These are phyloP conservation scores for Gelatoporia subvermispora DNA, from an alignment of 768 basidiomycete species.

Conservation along the genomic window DNA sequence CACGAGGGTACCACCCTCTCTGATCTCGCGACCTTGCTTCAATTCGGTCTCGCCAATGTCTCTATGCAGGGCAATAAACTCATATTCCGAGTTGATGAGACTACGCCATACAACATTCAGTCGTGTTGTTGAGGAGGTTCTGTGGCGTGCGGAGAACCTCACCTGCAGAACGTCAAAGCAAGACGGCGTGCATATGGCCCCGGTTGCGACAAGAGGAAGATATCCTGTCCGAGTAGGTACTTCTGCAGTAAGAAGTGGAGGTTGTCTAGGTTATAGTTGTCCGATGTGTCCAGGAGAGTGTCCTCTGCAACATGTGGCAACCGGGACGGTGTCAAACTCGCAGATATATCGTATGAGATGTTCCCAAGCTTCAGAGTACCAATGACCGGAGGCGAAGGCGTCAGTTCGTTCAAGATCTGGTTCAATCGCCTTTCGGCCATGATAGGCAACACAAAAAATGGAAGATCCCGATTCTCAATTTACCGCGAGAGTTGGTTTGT, in stretches of 20 bases:
- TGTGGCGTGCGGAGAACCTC: neutral
- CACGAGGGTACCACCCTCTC: conserved; percentile 54
- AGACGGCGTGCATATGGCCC: conserved; percentile 62
- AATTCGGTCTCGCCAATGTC: conserved; percentile 72
- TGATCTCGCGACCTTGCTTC: conserved; percentile 66
- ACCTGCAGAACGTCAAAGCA: conserved; percentile 63
- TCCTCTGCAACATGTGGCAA: conserved; percentile 36
- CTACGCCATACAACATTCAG: neutral
- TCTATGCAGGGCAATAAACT: conserved; percentile 61
- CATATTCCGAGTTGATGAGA: conserved; percentile 62
- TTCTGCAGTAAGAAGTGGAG: conserved; percentile 67
- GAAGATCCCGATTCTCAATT: neutral
- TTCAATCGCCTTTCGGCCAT: conserved; percentile 37
- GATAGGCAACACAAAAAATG: neutral
- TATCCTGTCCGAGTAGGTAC: conserved; percentile 60
- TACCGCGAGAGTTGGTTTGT: too few relatives aligned
- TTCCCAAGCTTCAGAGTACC: conserved; percentile 55
- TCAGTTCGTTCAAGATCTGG: conserved; percentile 41
- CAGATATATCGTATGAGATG: conserved; percentile 51
- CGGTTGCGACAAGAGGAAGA: conserved; percentile 62
- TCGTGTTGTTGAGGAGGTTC: neutral
- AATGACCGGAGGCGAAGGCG: conserved; percentile 35
- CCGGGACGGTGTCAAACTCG: conserved; percentile 42
- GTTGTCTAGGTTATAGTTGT: conserved; percentile 51
- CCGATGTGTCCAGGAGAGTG: conserved; percentile 44